These are phyloP conservation scores for Aureococcus anophagefferens DNA, from an alignment of 108 stramenopile genomes.

Conservation along the genomic window DNA sequence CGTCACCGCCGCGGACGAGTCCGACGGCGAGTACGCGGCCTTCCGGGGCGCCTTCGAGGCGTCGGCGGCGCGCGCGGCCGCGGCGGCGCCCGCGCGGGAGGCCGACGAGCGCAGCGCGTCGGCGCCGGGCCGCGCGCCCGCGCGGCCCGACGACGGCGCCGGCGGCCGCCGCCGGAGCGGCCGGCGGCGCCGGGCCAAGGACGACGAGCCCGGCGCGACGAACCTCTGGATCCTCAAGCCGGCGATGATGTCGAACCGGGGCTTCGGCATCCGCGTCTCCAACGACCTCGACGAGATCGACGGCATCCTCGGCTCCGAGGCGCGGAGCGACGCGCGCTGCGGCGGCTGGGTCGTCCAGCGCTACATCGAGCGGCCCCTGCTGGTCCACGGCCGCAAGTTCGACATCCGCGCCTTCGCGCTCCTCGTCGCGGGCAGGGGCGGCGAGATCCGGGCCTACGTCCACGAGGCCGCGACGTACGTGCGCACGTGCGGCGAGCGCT, in stretches of 20 bases:
- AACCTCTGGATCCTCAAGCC: conserved; percentile 40
- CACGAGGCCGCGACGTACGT: background rate
- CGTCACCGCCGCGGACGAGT: background rate
- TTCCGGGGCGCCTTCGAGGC: background rate
- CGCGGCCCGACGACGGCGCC: background rate
- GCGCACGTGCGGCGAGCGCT: background rate
- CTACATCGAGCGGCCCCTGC: conserved; percentile 38
- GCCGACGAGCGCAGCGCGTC: too few relatives aligned
- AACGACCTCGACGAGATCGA: background rate
- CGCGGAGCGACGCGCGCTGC: background rate
- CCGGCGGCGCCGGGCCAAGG: too few relatives aligned
- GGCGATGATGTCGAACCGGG: conserved; percentile 38
- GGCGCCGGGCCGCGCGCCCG: too few relatives aligned
- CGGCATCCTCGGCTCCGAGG: background rate
- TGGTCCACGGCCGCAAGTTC: conserved; percentile 37
- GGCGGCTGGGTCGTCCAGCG: conserved; percentile 30
- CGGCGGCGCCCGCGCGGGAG: background rate
- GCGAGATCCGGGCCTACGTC: background rate
- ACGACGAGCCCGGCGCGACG: too few relatives aligned
- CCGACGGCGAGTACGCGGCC: background rate
- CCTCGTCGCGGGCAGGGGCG: conserved; percentile 13
- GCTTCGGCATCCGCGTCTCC: conserved; percentile 32
- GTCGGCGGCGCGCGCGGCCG: background rate
- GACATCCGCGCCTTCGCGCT: conserved; percentile 40
- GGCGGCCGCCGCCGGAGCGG: too few relatives aligned